Evolutionary conservation across 1,284 basidiomycete species (phyloP), one percentile per base, ranked within the genome.

Genomic region (Kwoniella shivajii): DNA sequence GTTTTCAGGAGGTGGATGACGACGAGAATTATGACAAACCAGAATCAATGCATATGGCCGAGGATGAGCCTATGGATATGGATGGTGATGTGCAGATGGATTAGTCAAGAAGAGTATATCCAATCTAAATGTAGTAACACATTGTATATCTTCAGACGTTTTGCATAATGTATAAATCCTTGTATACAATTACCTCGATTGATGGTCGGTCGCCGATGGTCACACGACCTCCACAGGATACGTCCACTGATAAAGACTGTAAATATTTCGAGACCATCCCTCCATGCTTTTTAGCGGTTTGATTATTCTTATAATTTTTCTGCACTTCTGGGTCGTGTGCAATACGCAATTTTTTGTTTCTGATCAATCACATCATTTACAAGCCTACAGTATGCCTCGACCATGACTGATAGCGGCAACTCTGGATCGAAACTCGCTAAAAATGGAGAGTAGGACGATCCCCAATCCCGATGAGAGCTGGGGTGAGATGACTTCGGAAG

Each of bases 1-100:
- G 64, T 24, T 72, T 72, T 36, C 66, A 73, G 51, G 61, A 59
- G 38, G 34, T 71, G 10, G 60, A 68, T 16, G 71, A 72, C 38
- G 67, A 66, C 34, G 68, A 60, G 51, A 48, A 56, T 26, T 29
- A 51, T 29, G 47, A 29, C 6, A 26, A 50, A 6, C 24, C 48
- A 22, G 44, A 26, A n/a, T 24, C 41, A 22, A 37, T 29, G 18
- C 18, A 18, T 20, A 39, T n/a, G 20, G 56, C 53, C n/a, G 44
- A 24, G 18, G 57, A 37, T 11, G 36, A 18, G 16, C 53, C 52
- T 4, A 45, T 58, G 38, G 53, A 58, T 14, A 20, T 27, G 11
- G 61, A 57, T 36, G 60, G 54, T 27, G 66, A 65, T 50, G 57
- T 58, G 7, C 62, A 66, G 31, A 66, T 68, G 60, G 58, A 49